Evolutionary conservation across 345 rosid species (phyloP), one percentile per base, ranked within the genome.

Genomic region (Physaria fendleri): DNA sequence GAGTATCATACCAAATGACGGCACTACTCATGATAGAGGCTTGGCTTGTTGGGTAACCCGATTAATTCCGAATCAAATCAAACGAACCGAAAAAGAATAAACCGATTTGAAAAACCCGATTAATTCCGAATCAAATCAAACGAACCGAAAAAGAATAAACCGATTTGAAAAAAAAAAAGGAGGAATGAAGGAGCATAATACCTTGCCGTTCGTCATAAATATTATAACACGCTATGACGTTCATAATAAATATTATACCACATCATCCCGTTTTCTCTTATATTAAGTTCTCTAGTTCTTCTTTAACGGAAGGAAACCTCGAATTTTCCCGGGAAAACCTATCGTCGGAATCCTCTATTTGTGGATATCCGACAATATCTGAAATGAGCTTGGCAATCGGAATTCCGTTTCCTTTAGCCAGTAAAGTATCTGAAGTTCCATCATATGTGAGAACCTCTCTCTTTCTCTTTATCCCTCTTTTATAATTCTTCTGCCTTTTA

Each of bases 361-460:
- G 9, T 22, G 32, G 41, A 30, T 28, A 41, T n/a, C 51, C 61
- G 35, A 45, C 16, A 60, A 48, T 17, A 17, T 34, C 23, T 37
- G 18, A 14, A 40, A 65, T 56, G 71, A 56, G 57, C 42, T 38
- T 11, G 14, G 56, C 57, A 27, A 20, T 56, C 25, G 57, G 64
- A 20, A 35, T 46, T 47, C 9, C 56, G 39, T 56, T 45, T 35
- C 71, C 56, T n/a, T 10, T 65, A 2, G 16, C 56, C 38, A 20
- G 37, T 18, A 65, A 46, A 20, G 4, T 20, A 24, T 41, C 63
- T n/a, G 55, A 65, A 55, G 5, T 20, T 37, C 33, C 71, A 18
- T 65, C 56, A 35, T 46, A 10, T 27, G 71, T 56, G 54, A 65
- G 56, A 65, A 46, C 20, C 37, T 53, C 14, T 51, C 8, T 7